Base-by-base conservation (phyloP, 2,329 filamentous ascomycete species). In the Aspergillus fructus region DNA sequence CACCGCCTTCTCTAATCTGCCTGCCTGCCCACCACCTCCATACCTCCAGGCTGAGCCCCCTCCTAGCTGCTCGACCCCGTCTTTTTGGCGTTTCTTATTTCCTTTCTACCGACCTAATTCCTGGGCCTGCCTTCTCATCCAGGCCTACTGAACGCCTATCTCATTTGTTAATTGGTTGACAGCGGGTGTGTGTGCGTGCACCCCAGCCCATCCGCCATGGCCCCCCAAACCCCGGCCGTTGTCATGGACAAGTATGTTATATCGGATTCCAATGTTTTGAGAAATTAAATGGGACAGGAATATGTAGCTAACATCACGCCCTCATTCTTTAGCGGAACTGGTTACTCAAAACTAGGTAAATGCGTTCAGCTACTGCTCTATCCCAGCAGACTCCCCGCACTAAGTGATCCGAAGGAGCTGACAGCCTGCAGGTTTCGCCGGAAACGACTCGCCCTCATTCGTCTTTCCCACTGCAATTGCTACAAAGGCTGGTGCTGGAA, bases 181-280 rank as follows among this genome's bases (percentile, higher is more conserved):
- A 62, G 53, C 59, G 63, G 60, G 51, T 60, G 56, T 53, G 53
- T 60, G 61, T 53, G 58, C 57, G 60, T 30, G 27, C 51, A 55
- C 56, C 58, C 53, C 58, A 62, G 52, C 56, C 62, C 57, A 57
- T 59, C 60, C 70, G 74, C 70, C 62, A 99, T 99, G 94, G 93
- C 94, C 75, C 89, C 90, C 81, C 93, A 97, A 87, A 97, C 94
- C 76, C 94, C 94, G 71, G 94, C 94, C 90, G 94, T 99, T 97
- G 94, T 99, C 91, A 99, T 99, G 93, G 94, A 99, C 94, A 99
- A 99, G 94, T 97, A 89, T 80, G 91, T 85, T 65, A 59, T 42
- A 39, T 39, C 46, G 46, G 61, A 60, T 24, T 19, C 7, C 46
- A 23, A 37, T 33, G 47, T n/a, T n/a, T 42, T 42, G 58, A 48